These are phyloP conservation scores for Platanthera zijinensis DNA, from an alignment of 106 monocot genomes.

Conservation along the genomic window DNA sequence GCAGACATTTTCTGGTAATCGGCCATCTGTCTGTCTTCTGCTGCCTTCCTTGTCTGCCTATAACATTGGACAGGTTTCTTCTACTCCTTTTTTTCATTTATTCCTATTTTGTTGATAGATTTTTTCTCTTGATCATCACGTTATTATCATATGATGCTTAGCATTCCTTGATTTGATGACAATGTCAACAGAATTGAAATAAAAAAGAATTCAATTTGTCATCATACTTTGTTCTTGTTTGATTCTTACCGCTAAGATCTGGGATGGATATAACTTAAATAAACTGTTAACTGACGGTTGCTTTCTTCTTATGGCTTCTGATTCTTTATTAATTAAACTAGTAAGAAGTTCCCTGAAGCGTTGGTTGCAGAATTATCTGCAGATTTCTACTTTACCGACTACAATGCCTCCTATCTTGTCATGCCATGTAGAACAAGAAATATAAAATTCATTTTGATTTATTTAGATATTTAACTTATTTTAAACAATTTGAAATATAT, in stretches of 20 bases:
- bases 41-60: constrained; percentile 73
- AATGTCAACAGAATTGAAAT: not conserved
- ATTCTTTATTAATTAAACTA: not conserved
- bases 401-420: not conserved
- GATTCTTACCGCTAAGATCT: not conserved
- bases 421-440: not conserved
- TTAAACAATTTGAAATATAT: no score
- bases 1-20: constrained; percentile 92
- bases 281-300: not conserved
- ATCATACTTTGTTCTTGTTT: not conserved
- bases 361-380: not conserved
- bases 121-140: not conserved
- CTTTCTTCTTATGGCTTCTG: not conserved
- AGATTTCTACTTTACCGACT: not conserved
- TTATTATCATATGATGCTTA: not conserved
- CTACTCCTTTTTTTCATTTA: not conserved
- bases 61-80: constrained; percentile 78
- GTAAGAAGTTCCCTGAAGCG: not conserved
- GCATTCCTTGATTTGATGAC: no score
- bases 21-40: constrained; percentile 84
- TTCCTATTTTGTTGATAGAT: not conserved
- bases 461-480: no score
- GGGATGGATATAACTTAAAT: not conserved
- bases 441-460: no score
- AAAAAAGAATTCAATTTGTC: not conserved